Evolutionary conservation across 1,139 yeast genomes (phyloP), one percentile per base, ranked within the genome.

Genomic region (Pichia sp.): DNA sequence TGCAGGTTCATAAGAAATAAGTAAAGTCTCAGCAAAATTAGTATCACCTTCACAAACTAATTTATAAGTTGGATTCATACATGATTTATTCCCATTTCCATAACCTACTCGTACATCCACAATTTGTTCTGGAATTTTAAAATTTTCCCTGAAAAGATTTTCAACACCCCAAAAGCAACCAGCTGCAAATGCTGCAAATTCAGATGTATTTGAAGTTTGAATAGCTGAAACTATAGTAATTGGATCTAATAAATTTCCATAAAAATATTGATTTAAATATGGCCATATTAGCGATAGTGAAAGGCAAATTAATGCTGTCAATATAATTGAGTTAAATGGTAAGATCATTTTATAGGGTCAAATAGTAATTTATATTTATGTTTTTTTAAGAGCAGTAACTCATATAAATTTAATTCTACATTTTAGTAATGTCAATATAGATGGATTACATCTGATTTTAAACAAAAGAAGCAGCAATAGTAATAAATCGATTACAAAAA

Each of bases 81-180:
- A 16, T 60, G 55, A 23, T 16, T 16, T 16, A 16, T 16, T 16
- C 16, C 97, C 97, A 52, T 95, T 95, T 46, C 95, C 87, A 63
- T 82, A 92, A 2, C 97, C 98, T 11, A 90, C 97, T 59, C 77
- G 80, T 43, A 81, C 73, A 60, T 86, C 96, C 16, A 82, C 61
- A 24, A 90, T 64, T 59, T 77, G 80, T 46, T 16, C 16, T 16
- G 66, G 74, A 27, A 46, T 16, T 16, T 16, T 16, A 16, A 16
- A 47, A 30, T 47, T 40, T 60, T 84, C 84, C 51, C 82, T 69
- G 67, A 78, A 89, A 34, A 90, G 80, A 56, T 84, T 83, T 60
- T 92, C 97, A 11, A 85, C 87, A 22, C 96, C 96, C 97, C 97
- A 90, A 71, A 89, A 92, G 61, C 98, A 90, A 4, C 94, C 94